Evolutionary conservation across 768 basidiomycete species (phyloP), one percentile per base, ranked within the genome.

Genomic region (Boletus vermiculosoides): DNA sequence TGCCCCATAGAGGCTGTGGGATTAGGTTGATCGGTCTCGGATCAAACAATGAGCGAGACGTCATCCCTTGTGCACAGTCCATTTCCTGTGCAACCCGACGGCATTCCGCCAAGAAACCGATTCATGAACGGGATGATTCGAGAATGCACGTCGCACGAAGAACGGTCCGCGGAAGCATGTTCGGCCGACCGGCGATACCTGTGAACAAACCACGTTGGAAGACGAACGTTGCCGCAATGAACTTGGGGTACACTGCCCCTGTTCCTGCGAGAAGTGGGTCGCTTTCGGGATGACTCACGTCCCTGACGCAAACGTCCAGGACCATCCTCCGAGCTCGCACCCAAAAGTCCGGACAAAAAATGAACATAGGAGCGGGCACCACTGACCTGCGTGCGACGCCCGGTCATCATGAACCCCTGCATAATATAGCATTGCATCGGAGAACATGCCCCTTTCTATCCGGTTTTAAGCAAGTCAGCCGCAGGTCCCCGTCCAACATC

Each of bases 321-420:
- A 4, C 5, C 6, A 44, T 22, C 45, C 28, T 9, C 2, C 40
- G 25, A 9, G 25, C 12, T 39, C 13, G 13, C n/a, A 34, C 2
- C 20, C 22, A 46, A 45, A n/a, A 34, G 10, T 41, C 6, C 15
- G 5, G 30, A 51, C 23, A 13, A 30, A 18, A 2, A 9, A 22
- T 1, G 9, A n/a, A n/a, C 10, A 9, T 36, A 23, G 20, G n/a
- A 45, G 20, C 55, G 64, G 64, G 15, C 51, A 51, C 37, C 2
- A 48, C 48, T 48, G 55, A 48, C 64, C 63, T 54, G 31, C 51
- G 57, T 65, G 63, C 33, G 60, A 61, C 18, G 30, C 40, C 8
- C 8, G 40, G 28, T 16, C 22, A 2, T n/a, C 28, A n/a, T 30
- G 23, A 23, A 28, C 22, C 16, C 30, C 4, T 31, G 31, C 30